Conservation (phyloP, 108 stramenopile species). For the Cyclotella baltica region DNA sequence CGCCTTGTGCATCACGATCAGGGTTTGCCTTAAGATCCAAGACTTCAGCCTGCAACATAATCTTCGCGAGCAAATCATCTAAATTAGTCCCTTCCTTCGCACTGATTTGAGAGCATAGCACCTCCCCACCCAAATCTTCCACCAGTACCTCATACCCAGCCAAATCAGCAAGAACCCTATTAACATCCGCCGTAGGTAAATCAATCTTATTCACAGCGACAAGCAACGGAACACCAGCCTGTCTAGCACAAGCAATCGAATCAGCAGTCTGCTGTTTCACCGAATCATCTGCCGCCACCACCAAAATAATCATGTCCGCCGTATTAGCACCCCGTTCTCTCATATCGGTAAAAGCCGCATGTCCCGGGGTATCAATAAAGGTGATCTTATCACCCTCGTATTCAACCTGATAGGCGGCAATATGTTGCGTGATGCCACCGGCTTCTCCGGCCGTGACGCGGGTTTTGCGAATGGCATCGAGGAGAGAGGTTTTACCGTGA, state of each 20-base stretch:
- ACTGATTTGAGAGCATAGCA: constrained; percentile 91
- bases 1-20: constrained; percentile 88
- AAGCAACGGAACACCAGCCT: constrained; percentile 93
- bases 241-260: constrained; percentile 92
- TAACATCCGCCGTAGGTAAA: constrained; percentile 87
- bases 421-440: constrained; percentile 99
- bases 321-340: constrained; percentile 96
- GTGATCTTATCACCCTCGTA: constrained; percentile 85
- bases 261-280: constrained; percentile 98
- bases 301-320: constrained; percentile 98
- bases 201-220: constrained; percentile 99
- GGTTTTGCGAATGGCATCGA: constrained; percentile 93
- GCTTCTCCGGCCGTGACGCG: constrained; percentile 95
- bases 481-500: constrained; percentile 99
- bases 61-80: constrained; percentile 92
- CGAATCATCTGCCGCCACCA: constrained; percentile 99
- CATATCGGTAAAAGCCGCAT: constrained; percentile 98
- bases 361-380: constrained; percentile 99
- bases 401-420: constrained; percentile 93
- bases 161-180: constrained; percentile 86
- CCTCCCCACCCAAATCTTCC: constrained; percentile 96
- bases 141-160: constrained; percentile 90
- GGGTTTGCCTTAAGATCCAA: constrained; percentile 93
- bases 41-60: constrained; percentile 96
- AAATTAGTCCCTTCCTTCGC: constrained; percentile 93